Evolutionary conservation across 306 rosid genomes (phyloP).

Genomic region (Begonia fuchsioides): DNA sequence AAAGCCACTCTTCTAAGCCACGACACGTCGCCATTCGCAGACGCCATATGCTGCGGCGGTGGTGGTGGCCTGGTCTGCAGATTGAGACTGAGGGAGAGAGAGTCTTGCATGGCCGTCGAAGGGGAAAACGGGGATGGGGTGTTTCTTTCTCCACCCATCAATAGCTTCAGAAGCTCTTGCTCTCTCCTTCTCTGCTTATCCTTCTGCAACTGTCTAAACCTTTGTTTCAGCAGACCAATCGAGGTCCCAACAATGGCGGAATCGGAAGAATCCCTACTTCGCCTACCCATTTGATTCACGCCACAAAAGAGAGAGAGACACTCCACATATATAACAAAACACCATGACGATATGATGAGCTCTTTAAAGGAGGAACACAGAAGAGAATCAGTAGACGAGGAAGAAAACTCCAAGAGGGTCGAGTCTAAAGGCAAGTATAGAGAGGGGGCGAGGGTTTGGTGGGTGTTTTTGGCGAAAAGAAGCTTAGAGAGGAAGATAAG

Average conservation of each 20-base stretch:
- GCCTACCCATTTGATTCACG: not conserved
- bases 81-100: slow-evolving; percentile 54
- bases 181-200: slow-evolving; percentile 80
- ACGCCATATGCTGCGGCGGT: not conserved
- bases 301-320: too few relatives aligned
- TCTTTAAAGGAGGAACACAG: slow-evolving; percentile 26
- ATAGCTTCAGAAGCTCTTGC: slow-evolving; percentile 38
- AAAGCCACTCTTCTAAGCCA: slow-evolving; percentile 24
- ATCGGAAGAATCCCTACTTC: not conserved
- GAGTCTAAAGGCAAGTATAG: slow-evolving; percentile 35
- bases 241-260: slow-evolving; percentile 45
- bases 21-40: slow-evolving; percentile 3
- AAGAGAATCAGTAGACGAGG: slow-evolving; percentile 45
- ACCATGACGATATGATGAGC: too few relatives aligned
- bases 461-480: slow-evolving; percentile 35
- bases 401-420: slow-evolving; percentile 38
- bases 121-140: slow-evolving; percentile 13
- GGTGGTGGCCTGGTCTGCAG: slow-evolving; percentile 5
- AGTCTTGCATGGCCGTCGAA: slow-evolving; percentile 17
- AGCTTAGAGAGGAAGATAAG: slow-evolving; percentile 25
- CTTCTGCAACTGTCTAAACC: slow-evolving; percentile 86
- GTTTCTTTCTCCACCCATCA: slow-evolving; percentile 18
- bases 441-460: slow-evolving; percentile 37
- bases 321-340: too few relatives aligned
- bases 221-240: slow-evolving; percentile 83